phyloP scores from a whole-genome alignment of 805 yeast genomes.

The Hanseniaspora valbyensis region DNA sequence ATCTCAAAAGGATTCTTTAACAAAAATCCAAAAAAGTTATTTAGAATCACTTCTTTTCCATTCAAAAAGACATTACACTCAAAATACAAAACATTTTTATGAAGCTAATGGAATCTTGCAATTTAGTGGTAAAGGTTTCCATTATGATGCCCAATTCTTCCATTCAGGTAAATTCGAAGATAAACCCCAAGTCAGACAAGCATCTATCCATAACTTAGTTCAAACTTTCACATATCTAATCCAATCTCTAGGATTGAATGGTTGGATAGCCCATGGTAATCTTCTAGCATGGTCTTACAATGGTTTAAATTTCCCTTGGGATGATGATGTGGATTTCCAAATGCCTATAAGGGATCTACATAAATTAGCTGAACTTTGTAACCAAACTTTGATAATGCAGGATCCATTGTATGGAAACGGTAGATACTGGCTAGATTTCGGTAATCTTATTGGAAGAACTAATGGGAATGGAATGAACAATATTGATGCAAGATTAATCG shows the following conservation, averaged over 20 bases:
- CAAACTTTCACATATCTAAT: slow-evolving; percentile 45
- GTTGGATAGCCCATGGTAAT: slow-evolving; percentile 61
- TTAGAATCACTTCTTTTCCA: slow-evolving; percentile 30
- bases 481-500: slow-evolving; percentile 65
- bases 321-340: slow-evolving; percentile 54
- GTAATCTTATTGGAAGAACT: slow-evolving; percentile 43
- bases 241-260: slow-evolving; percentile 34
- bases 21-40: slow-evolving; percentile 26
- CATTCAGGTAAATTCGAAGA: slow-evolving; percentile 35
- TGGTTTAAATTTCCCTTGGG: slow-evolving; percentile 57
- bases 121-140: slow-evolving; percentile 27
- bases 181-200: slow-evolving; percentile 28
- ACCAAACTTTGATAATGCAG: slow-evolving; percentile 39
- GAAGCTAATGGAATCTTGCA: slow-evolving; percentile 23
- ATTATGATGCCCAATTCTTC: slow-evolving; percentile 52
- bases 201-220: slow-evolving; percentile 34
- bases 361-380: slow-evolving; percentile 33
- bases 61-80: slow-evolving; percentile 24
- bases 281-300: slow-evolving; percentile 55
- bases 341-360: slow-evolving; percentile 42
- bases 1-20: slow-evolving; percentile 21
- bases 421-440: slow-evolving; percentile 40
- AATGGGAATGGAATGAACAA: slow-evolving; percentile 51
- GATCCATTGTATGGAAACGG: slow-evolving; percentile 43
- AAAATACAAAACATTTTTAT: slow-evolving; percentile 33